phyloP scores from a whole-genome alignment of 2,329 filamentous ascomycete species.

The Aspergillus carbonarius region DNA sequence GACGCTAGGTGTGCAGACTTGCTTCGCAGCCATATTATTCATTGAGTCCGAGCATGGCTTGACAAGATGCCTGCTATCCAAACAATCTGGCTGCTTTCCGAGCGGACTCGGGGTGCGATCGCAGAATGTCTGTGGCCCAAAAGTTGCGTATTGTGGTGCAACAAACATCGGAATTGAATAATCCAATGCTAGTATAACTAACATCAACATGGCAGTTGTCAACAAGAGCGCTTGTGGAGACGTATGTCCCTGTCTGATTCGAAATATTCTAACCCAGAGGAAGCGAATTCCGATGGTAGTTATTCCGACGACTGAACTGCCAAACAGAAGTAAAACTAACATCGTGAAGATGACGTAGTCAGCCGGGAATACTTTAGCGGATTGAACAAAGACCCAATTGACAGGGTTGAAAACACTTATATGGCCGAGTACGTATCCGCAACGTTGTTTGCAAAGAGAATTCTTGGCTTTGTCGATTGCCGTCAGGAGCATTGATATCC shows the following conservation, averaged over 20 bases:
- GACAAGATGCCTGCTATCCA: constrained; percentile 64
- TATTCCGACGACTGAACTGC: constrained; percentile 81
- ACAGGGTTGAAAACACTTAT: constrained; percentile 94
- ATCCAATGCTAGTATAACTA: constrained; percentile 88
- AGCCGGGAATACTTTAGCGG: constrained; percentile 80
- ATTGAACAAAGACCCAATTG: constrained; percentile 82
- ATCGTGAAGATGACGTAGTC: constrained; percentile 90
- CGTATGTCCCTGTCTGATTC: constrained; percentile 83
- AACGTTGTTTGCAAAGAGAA: constrained; percentile 84
- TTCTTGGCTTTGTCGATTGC: constrained; percentile 96
- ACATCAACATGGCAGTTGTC: constrained; percentile 83
- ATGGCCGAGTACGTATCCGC: constrained; percentile 85
- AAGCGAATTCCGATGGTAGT: constrained; percentile 89
- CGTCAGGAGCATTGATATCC: constrained; percentile 91
- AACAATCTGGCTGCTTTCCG: constrained; percentile 73
- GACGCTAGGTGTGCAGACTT: constrained; percentile 86
- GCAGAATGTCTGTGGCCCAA: constrained; percentile 92
- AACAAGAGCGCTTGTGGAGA: constrained; percentile 89
- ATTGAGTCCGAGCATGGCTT: constrained; percentile 78
- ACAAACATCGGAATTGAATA: constrained; percentile 90
- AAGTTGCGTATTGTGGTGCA: constrained; percentile 93
- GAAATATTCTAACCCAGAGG: constrained; percentile 91
- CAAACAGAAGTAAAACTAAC: constrained; percentile 83
- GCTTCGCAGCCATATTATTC: constrained; percentile 66
- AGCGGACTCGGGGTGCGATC: constrained; percentile 64